phyloP scores from a whole-genome alignment of 2,329 filamentous ascomycete genomes.

The Neofusicoccum parvum region DNA sequence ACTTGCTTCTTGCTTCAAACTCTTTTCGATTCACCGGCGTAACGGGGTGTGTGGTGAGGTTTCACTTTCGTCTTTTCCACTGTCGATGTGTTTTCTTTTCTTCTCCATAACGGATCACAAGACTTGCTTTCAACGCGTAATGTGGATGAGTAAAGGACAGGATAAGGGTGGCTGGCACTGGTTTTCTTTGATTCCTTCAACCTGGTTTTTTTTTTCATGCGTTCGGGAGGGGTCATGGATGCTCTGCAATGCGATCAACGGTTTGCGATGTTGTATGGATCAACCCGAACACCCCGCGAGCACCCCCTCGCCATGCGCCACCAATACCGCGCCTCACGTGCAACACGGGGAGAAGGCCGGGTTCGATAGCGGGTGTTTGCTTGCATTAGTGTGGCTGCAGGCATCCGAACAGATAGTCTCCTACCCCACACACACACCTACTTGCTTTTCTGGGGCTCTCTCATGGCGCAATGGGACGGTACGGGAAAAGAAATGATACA shows the following conservation, averaged over 20 bases:
- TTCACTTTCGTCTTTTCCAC: not conserved
- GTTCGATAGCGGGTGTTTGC: not conserved
- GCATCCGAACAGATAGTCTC: conserved; percentile 1
- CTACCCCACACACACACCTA: not conserved
- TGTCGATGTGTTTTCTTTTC: conserved; percentile 6
- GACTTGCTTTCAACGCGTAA: conserved; percentile 8
- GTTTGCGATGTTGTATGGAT: not conserved
- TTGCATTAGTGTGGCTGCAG: conserved; percentile 2
- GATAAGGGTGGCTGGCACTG: not conserved
- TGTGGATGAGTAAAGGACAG: conserved; percentile 15
- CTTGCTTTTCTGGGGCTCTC: not conserved
- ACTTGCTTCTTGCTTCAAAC: conserved; percentile 7
- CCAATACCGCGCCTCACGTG: not conserved
- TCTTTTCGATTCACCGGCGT: not conserved
- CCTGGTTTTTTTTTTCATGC: not conserved
- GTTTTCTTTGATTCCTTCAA: not conserved
- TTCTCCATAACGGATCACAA: not conserved
- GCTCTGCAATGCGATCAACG: not conserved
- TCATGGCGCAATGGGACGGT: conserved; percentile 2
- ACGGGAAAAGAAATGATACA: conserved; percentile 15
- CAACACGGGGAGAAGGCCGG: not conserved
- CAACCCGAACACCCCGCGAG: not conserved
- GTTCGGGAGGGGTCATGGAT: conserved; percentile 1
- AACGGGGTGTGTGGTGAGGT: not conserved
- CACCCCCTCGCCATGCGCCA: not conserved